Evolutionary conservation across 129 eudicot species (phyloP).

Genomic region (Flaveria ramosissima): DNA sequence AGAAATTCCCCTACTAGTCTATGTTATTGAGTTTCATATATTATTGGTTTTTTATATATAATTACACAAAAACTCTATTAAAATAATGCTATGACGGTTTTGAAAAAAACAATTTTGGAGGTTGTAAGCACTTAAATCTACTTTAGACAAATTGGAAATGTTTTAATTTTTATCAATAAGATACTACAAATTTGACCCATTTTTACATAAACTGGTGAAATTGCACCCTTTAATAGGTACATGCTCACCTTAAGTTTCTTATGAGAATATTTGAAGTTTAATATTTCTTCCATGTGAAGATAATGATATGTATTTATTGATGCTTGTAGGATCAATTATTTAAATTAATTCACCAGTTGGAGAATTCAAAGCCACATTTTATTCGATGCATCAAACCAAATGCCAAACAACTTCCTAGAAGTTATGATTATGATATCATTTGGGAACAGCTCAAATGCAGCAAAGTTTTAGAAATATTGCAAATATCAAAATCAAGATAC

Average conservation of each 20-base stretch:
- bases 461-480: slow-evolving; percentile 74
- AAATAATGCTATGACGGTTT: neutral
- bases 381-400: slow-evolving; percentile 94
- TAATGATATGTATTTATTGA: slow-evolving; percentile 10
- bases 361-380: slow-evolving; percentile 79
- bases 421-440: slow-evolving; percentile 61
- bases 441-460: slow-evolving; percentile 79
- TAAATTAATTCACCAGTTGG: slow-evolving; percentile 75
- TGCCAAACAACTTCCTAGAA: slow-evolving; percentile 75
- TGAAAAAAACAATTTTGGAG: neutral
- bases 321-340: slow-evolving; percentile 78
- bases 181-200: neutral
- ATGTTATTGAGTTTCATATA: neutral
- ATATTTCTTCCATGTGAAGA: neutral
- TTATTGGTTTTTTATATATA: neutral
- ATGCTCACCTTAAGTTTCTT: neutral
- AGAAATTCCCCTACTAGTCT: neutral
- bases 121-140: neutral
- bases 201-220: neutral
- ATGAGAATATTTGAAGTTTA: neutral
- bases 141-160: neutral
- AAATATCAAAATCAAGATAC: slow-evolving; percentile 76
- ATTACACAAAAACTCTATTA: neutral
- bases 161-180: neutral
- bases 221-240: neutral